Evolutionary conservation across 805 yeast species (phyloP).

Genomic region (Komagataella kurtzmanii): DNA sequence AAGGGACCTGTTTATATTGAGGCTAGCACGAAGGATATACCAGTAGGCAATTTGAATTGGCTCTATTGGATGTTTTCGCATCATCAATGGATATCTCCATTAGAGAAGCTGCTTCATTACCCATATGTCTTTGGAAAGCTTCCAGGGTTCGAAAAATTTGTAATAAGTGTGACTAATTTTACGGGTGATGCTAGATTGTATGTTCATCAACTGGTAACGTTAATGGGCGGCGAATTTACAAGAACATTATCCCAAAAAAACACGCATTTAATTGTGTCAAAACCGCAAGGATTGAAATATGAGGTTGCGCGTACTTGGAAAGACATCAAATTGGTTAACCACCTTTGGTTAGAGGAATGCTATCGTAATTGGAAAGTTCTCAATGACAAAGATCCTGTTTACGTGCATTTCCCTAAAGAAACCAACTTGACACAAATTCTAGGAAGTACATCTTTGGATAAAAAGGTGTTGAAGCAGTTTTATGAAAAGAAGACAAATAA

Average conservation of each 20-base stretch:
- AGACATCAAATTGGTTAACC: constrained; percentile 48
- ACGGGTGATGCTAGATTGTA: constrained; percentile 76
- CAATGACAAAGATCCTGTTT: constrained; percentile 31
- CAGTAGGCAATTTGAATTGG: constrained; percentile 67
- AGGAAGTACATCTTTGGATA: constrained; percentile 36
- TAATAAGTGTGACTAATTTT: constrained; percentile 64
- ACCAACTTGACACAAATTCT: constrained; percentile 30
- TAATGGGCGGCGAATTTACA: constrained; percentile 70
- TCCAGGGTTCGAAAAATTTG: constrained; percentile 36
- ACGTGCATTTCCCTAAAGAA: constrained; percentile 29
- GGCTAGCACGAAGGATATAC: constrained; percentile 26
- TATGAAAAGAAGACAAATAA: constrained; percentile 12
- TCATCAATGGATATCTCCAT: constrained; percentile 42
- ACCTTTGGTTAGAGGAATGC: constrained; percentile 81
- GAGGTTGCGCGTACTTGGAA: constrained; percentile 63
- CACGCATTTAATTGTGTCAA: constrained; percentile 61
- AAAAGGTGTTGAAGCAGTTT: constrained; percentile 25
- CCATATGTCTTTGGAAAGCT: constrained; percentile 48
- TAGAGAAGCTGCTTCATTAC: constrained; percentile 45
- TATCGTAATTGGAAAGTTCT: constrained; percentile 46
- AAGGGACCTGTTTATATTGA: constrained; percentile 38
- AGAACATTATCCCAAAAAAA: constrained; percentile 49
- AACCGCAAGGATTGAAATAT: constrained; percentile 59
- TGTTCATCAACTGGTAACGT: constrained; percentile 43
- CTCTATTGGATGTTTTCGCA: constrained; percentile 51